These are phyloP conservation scores for Chalciporus sp. DNA, from an alignment of 1,284 basidiomycete genomes.

Conservation along the genomic window DNA sequence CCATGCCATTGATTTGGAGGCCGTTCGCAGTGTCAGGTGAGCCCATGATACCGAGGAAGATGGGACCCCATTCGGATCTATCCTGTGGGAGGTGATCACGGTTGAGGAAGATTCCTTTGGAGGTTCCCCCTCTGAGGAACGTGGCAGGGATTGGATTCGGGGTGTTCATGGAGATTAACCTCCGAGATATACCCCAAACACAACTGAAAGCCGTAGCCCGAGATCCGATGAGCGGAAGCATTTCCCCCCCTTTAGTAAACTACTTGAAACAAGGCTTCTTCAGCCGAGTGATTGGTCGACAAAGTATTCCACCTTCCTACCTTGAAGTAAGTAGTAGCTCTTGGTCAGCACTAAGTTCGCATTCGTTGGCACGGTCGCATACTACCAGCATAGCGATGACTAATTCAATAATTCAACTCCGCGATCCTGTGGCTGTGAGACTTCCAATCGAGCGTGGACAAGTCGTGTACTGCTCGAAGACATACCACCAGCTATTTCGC, in stretches of 20 bases:
- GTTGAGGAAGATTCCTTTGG: constrained; percentile 75
- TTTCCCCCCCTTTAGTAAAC: neutral
- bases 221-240: neutral
- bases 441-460: neutral
- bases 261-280: neutral
- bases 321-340: neutral
- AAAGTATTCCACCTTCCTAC: neutral
- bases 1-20: constrained; percentile 83
- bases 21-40: constrained; percentile 75
- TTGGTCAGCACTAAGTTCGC: too few relatives aligned
- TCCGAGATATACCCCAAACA: neutral
- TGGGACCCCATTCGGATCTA: constrained; percentile 52
- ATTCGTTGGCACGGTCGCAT: too few relatives aligned
- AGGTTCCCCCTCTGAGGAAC: constrained; percentile 76
- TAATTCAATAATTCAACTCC: neutral
- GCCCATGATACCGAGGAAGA: constrained; percentile 82
- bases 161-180: neutral
- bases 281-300: neutral
- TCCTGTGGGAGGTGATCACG: constrained; percentile 52
- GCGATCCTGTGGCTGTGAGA: constrained; percentile 18
- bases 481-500: neutral
- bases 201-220: neutral
- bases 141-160: constrained; percentile 56
- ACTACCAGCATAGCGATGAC: neutral
- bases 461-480: neutral